These are phyloP conservation scores for Neopestalotiopsis sp. DNA, from an alignment of 2,329 filamentous ascomycete species.

Conservation along the genomic window DNA sequence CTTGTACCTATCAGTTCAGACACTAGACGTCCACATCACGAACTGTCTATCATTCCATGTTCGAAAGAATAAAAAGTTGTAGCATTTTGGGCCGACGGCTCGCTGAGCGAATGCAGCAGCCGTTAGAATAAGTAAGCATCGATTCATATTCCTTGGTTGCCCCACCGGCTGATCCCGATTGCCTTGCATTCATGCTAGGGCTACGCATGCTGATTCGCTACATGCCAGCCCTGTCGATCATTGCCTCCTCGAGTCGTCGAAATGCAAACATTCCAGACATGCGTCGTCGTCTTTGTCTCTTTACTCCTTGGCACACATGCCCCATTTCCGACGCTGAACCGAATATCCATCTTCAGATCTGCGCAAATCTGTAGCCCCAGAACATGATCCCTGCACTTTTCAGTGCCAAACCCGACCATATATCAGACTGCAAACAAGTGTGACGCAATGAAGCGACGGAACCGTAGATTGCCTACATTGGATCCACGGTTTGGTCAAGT, in stretches of 20 bases:
- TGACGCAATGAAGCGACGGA: neutral
- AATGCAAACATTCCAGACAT: neutral
- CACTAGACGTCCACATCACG: too few species aligned
- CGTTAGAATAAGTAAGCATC: too few species aligned
- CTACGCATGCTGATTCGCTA: too few species aligned
- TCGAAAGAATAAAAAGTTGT: too few species aligned
- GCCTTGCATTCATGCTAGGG: too few species aligned
- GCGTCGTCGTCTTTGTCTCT: neutral
- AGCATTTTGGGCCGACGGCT: too few species aligned
- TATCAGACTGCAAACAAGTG: neutral
- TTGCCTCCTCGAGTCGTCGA: neutral
- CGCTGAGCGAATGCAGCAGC: too few species aligned
- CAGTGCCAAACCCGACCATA: neutral
- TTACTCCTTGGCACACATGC: neutral
- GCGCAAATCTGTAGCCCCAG: neutral
- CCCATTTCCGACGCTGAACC: neutral
- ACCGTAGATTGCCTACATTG: neutral
- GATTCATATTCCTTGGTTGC: too few species aligned
- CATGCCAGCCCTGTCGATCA: neutral
- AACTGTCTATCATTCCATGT: too few species aligned
- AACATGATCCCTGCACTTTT: neutral
- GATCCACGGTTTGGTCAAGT: neutral
- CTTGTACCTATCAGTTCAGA: too few species aligned
- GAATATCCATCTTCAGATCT: conserved; percentile 1
- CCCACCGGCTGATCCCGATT: too few species aligned